Evolutionary conservation across 208 protist genomes (phyloP), one percentile per base, ranked within the genome.

Genomic region (Tritrichomonas musculus): DNA sequence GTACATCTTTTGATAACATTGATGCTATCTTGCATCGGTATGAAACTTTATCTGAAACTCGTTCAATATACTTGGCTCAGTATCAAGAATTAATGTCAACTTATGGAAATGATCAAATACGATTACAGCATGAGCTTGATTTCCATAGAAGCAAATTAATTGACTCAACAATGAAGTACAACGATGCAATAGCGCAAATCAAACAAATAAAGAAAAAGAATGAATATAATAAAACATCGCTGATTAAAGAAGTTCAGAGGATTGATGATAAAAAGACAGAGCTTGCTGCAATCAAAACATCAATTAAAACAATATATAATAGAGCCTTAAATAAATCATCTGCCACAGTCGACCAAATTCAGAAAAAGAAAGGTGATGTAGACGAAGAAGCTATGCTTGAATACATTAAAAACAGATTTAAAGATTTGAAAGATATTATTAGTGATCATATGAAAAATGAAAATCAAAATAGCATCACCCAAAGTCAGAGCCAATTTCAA

Each of bases 191-290:
- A 47, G 47, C n/a, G 36, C 36, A 77, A 36, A 77, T 77, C 33
- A n/a, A 47, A 20, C 69, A 77, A 77, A n/a, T 47, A 3, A 36
- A 47, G 36, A 77, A 77, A 77, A 77, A 47, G 4, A 77, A 47
- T 47, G 69, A 77, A 77, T 77, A 77, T 77, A 36, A 77, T 20
- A 77, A 77, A 20, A 36, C 69, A 47, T 47, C 13, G 47, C 22
- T n/a, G 11, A 77, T 77, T 20, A 77, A 77, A 47, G 33, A 39
- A 9, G 36, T 77, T 47, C 69, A 77, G 47, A 36, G 69, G 47
- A n/a, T 77, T 47, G 69, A 77, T 47, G 69, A 77, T 14, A 77
- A 77, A n/a, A 77, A 77, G 11, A n/a, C n/a, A 47, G 69, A 77
- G 36, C 1, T 77, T 20, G 69, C 69, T 47, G n/a, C n/a, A n/a